These are phyloP conservation scores for Trametes hirsuta DNA, from an alignment of 1,284 basidiomycete species.

Conservation along the genomic window DNA sequence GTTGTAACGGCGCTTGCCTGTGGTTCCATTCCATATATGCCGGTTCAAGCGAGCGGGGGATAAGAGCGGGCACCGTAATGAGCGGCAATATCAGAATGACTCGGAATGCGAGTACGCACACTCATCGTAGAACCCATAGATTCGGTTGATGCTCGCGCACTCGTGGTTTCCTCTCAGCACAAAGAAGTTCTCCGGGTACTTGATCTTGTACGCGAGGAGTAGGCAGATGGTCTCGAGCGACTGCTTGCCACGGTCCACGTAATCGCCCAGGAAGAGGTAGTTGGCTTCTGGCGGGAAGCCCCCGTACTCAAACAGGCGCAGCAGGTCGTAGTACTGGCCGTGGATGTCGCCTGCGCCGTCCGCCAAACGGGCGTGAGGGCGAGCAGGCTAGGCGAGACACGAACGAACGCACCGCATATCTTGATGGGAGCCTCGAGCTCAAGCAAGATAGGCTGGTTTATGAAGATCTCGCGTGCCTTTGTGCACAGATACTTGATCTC, in stretches of 20 bases:
- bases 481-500: constrained; percentile 97
- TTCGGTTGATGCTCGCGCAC: constrained; percentile 93
- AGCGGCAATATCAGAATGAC: constrained; percentile 11
- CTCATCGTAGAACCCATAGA: constrained; percentile 97
- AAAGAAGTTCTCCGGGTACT: constrained; percentile 98
- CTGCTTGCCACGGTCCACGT: constrained; percentile 95
- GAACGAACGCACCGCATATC: constrained; percentile 82
- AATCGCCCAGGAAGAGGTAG: constrained; percentile 95
- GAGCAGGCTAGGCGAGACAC: neutral
- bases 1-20: constrained; percentile 96
- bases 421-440: constrained; percentile 96
- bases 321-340: constrained; percentile 93
- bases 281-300: constrained; percentile 96
- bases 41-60: constrained; percentile 1
- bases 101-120: constrained; percentile 57
- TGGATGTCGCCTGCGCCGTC: constrained; percentile 82
- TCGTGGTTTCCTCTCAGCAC: constrained; percentile 94
- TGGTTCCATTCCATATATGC: neutral
- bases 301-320: constrained; percentile 93
- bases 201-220: constrained; percentile 94
- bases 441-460: constrained; percentile 92
- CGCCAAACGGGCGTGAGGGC: constrained; percentile 5
- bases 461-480: constrained; percentile 94
- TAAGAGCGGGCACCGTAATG: constrained; percentile 13
- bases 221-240: constrained; percentile 93